Evolutionary conservation across 176 grass and related monocot genomes (phyloP).

Genomic region (Zea mays): Zm-B73-REFERENCE-NAM-5.0 NC_050101.1:109973501-109974000

Average conservation of each 20-base stretch:
- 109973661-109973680: conserved; percentile 49
- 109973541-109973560: not conserved
- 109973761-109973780: conserved; percentile 43
- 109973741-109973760: conserved; percentile 41
- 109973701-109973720: conserved; percentile 45
- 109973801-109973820: conserved; percentile 65
- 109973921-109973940: not conserved
- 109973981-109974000: conserved; percentile 62
- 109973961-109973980: conserved; percentile 85
- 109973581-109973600: conserved; percentile 36
- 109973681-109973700: conserved; percentile 69
- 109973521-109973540: conserved; percentile 40
- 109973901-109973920: not conserved
- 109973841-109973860: conserved; percentile 67
- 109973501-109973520: conserved; percentile 22
- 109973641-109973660: conserved; percentile 69
- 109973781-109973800: conserved; percentile 57
- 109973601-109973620: conserved; percentile 45
- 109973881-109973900: not conserved
- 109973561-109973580: not conserved
- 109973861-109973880: conserved; percentile 94
- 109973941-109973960: conserved; percentile 42
- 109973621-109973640: conserved; percentile 64
- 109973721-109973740: conserved; percentile 56
- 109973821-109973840: conserved; percentile 65